A percentile compares a stretch with the other conserved stretches of the same genome.
Conservation (phyloP, 441 rosid species). For the Cnidoscolus chayamansa region DNA sequence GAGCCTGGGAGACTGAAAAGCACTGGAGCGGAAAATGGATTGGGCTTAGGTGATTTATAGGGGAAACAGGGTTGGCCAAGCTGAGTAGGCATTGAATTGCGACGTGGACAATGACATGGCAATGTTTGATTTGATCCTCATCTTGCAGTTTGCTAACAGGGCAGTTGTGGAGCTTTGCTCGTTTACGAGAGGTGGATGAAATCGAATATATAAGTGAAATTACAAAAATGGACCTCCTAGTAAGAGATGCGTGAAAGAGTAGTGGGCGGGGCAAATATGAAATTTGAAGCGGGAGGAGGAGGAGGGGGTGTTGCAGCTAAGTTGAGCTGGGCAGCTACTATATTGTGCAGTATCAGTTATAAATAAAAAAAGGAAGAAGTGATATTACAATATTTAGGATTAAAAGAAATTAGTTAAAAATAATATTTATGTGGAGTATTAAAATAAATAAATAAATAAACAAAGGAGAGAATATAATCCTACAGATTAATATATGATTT, state of each 20-base stretch:
- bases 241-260: conserved; percentile 12
- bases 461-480: too few relatives aligned
- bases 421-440: too few relatives aligned
- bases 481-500: too few relatives aligned
- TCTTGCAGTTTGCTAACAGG: conserved; percentile 6
- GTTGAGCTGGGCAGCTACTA: too few relatives aligned
- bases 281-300: conserved; percentile 10
- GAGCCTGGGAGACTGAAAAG: conserved; percentile 7
- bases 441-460: too few relatives aligned
- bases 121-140: conserved; percentile 5
- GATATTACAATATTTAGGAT: too few relatives aligned
- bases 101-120: conserved; percentile 27
- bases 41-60: conserved; percentile 37
- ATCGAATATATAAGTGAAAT: neutral
- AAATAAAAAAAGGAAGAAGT: too few relatives aligned
- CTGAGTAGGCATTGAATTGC: conserved; percentile 35
- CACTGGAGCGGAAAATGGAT: conserved; percentile 14
- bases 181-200: neutral
- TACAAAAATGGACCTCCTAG: conserved; percentile 28
- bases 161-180: neutral
- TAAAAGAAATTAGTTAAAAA: too few relatives aligned
- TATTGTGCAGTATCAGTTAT: too few relatives aligned
- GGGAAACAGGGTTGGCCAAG: conserved; percentile 21
- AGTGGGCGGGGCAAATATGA: conserved; percentile 22
- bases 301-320: too few relatives aligned